These are phyloP conservation scores for Penicillium verrucosum DNA, from an alignment of 2,329 filamentous ascomycete genomes.

Conservation along the genomic window DNA sequence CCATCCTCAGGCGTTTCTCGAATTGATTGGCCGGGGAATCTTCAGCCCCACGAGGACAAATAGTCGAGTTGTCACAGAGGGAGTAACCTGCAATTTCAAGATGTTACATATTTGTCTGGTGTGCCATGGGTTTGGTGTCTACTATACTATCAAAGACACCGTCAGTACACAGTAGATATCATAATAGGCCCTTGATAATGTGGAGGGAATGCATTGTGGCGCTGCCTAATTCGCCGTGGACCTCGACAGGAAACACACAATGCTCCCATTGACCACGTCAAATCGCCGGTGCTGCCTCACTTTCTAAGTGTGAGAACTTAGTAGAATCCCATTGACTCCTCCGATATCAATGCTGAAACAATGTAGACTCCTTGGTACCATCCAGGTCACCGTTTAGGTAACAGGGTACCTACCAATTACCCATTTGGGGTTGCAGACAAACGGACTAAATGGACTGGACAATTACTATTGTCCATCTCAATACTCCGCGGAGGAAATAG, in stretches of 20 bases:
- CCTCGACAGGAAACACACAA: neutral
- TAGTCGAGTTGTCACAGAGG: neutral
- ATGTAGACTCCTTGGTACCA: neutral
- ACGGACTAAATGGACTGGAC: neutral
- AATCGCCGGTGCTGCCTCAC: neutral
- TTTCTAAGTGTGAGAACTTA: neutral
- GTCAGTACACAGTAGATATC: neutral
- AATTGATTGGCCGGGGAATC: conserved; percentile 4
- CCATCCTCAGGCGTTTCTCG: neutral
- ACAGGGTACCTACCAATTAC: neutral
- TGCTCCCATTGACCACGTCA: neutral
- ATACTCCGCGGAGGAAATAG: neutral
- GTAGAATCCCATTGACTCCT: too few species aligned
- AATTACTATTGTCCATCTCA: neutral
- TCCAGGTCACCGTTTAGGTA: neutral
- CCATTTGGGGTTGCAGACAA: neutral
- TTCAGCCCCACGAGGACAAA: neutral
- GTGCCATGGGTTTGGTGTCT: neutral
- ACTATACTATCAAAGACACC: neutral
- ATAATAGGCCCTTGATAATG: neutral
- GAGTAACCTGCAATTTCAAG: neutral
- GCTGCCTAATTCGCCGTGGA: neutral
- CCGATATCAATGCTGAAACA: neutral
- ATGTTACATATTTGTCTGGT: neutral
- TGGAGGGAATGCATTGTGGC: neutral